Evolutionary conservation across 306 rosid genomes (phyloP).

Genomic region (Acacia melanoxylon): DNA sequence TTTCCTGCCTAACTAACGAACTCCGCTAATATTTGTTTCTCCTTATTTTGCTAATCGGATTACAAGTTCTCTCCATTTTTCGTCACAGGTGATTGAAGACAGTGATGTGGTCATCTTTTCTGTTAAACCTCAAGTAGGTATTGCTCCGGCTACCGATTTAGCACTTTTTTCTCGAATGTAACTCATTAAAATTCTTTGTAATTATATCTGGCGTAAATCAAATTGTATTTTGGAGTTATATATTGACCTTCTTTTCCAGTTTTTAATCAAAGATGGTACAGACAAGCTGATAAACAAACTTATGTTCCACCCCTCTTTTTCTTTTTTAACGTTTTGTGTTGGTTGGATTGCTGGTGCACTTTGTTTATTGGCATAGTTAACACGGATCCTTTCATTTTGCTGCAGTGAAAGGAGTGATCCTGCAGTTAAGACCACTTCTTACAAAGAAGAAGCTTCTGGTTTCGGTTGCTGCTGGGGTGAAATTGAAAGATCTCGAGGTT

Average conservation of each 20-base stretch:
- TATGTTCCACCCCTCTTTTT: background rate
- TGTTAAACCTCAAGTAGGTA: constrained; percentile 91
- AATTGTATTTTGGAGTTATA: background rate
- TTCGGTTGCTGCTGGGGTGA: constrained; percentile 94
- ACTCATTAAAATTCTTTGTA: background rate
- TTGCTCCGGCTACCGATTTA: background rate
- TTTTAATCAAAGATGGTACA: background rate
- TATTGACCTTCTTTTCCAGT: background rate
- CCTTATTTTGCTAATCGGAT: too few species aligned
- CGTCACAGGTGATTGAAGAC: constrained; percentile 65
- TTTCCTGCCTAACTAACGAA: background rate
- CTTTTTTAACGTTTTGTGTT: background rate
- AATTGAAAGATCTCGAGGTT: constrained; percentile 93
- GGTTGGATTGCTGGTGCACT: background rate
- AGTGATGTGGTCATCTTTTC: constrained; percentile 87
- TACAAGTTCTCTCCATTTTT: background rate
- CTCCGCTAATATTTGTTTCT: background rate
- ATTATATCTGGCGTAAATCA: background rate
- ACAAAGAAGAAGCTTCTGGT: constrained; percentile 82
- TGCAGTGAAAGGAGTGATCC: constrained; percentile 68
- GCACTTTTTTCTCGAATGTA: background rate
- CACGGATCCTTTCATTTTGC: background rate
- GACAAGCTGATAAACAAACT: background rate
- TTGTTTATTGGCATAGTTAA: background rate
- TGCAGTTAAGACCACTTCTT: constrained; percentile 64